Evolutionary conservation across 208 protist species (phyloP).

Genomic region (Wallacemonas sp.): DNA sequence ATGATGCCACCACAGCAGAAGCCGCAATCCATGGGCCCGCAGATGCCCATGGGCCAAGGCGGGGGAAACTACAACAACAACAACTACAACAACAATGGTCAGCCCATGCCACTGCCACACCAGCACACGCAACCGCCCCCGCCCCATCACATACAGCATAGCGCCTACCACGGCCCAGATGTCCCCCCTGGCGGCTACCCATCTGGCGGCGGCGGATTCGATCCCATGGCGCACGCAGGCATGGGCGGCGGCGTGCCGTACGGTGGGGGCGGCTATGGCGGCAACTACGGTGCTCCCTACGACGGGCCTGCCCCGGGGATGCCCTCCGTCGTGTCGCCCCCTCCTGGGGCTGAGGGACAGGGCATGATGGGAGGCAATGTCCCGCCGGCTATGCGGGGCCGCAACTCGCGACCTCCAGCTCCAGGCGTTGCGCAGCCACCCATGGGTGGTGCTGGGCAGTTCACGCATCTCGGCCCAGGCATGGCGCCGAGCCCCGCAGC

Average conservation of each 20-base stretch:
- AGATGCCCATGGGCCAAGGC: slow-evolving; percentile 18
- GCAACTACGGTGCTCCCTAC: neutral
- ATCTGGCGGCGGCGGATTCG: neutral
- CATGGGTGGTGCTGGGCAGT: neutral
- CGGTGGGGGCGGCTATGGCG: slow-evolving; percentile 7
- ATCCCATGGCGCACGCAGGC: neutral
- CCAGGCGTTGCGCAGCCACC: neutral
- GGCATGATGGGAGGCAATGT: neutral
- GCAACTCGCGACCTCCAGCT: neutral
- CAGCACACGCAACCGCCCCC: slow-evolving; percentile 28
- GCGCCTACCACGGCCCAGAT: slow-evolving; percentile 17
- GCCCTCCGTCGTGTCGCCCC: neutral
- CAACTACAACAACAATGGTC: slow-evolving; percentile 6
- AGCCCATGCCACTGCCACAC: slow-evolving; percentile 17
- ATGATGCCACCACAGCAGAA: slow-evolving; percentile 8
- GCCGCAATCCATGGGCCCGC: slow-evolving; percentile 25
- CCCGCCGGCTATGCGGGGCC: neutral
- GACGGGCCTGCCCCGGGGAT: neutral
- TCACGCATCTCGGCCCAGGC: neutral
- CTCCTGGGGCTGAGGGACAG: neutral
- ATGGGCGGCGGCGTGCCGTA: neutral
- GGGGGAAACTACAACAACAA: slow-evolving; percentile 13
- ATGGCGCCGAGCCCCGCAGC: neutral
- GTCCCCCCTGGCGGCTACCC: too few species aligned
- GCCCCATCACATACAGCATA: too few species aligned